phyloP scores from a whole-genome alignment of 768 basidiomycete genomes.

The Cytidiella melzeri region DNA sequence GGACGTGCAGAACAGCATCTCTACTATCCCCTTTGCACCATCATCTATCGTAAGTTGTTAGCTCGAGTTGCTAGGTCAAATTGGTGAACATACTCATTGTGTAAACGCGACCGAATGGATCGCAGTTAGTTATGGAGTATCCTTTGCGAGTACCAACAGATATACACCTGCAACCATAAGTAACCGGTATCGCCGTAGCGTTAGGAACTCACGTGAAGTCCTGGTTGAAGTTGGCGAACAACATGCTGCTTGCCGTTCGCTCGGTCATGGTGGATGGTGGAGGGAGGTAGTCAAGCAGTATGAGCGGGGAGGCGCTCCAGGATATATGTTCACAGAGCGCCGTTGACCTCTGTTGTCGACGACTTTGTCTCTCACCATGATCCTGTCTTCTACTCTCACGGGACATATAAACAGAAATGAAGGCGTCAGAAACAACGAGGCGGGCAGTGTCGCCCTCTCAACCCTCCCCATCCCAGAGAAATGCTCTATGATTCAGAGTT shows the following conservation, averaged over 20 bases:
- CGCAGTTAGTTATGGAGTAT: constrained; percentile 96
- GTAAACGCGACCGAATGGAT: constrained; percentile 94
- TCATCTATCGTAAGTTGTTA: constrained; percentile 50
- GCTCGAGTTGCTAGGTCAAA: neutral
- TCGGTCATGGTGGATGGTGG: constrained; percentile 27
- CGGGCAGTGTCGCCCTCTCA: too few species aligned
- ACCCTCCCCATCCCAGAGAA: too few species aligned
- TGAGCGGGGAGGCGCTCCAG: neutral
- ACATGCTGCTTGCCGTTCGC: constrained; percentile 44
- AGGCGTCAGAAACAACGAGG: too few species aligned
- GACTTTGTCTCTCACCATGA: neutral
- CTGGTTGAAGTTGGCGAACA: constrained; percentile 96
- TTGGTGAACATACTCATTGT: constrained; percentile 69
- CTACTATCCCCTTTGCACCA: constrained; percentile 92
- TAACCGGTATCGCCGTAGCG: neutral
- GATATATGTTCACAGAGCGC: neutral
- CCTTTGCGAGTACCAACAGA: constrained; percentile 94
- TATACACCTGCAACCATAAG: constrained; percentile 54
- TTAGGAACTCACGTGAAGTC: constrained; percentile 73
- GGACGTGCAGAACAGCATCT: constrained; percentile 99
- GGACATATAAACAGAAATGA: neutral
- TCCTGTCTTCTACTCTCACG: neutral
- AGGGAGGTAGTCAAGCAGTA: constrained; percentile 2
- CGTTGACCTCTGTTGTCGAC: neutral
- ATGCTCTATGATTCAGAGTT: too few species aligned